Evolutionary conservation across 2,329 filamentous ascomycete species (phyloP).

Genomic region (Penicillium sp.): DNA sequence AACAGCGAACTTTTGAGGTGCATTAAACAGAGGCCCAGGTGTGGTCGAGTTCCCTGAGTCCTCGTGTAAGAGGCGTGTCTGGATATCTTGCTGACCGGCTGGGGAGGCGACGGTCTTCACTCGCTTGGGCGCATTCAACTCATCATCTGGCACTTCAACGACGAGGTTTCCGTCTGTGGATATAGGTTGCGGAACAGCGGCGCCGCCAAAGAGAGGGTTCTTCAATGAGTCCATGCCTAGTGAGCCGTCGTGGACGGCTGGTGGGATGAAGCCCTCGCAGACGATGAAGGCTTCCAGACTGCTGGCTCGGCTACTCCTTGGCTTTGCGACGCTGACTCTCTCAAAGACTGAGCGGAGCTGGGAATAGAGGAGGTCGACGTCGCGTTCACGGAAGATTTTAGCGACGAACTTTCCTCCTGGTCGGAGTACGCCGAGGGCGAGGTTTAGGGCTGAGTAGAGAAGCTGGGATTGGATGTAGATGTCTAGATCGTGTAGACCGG

Average conservation of each 20-base stretch:
- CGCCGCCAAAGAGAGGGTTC: slow-evolving; percentile 48
- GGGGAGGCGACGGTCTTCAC: slow-evolving; percentile 12
- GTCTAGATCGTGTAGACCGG: slow-evolving; percentile 93
- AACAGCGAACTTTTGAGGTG: slow-evolving; percentile 35
- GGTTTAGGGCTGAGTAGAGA: slow-evolving; percentile 89
- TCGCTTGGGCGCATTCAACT: slow-evolving; percentile 44
- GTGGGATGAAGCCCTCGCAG: slow-evolving; percentile 86
- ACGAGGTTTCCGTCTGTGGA: slow-evolving; percentile 39
- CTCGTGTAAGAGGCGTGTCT: slow-evolving; percentile 46
- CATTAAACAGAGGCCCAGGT: slow-evolving; percentile 26
- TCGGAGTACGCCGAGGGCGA: slow-evolving; percentile 88
- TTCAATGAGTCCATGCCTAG: slow-evolving; percentile 48
- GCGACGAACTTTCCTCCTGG: slow-evolving; percentile 96
- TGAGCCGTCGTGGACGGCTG: slow-evolving; percentile 52
- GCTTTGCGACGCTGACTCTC: slow-evolving; percentile 88
- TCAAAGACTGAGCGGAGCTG: slow-evolving; percentile 92
- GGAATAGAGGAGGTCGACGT: slow-evolving; percentile 93
- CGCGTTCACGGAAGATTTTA: slow-evolving; percentile 93
- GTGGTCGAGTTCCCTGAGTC: slow-evolving; percentile 44
- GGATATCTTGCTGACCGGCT: slow-evolving; percentile 25
- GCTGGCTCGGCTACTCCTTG: slow-evolving; percentile 90
- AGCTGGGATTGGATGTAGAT: slow-evolving; percentile 98
- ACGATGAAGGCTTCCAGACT: slow-evolving; percentile 97
- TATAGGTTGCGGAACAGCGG: slow-evolving; percentile 32
- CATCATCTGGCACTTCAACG: slow-evolving; percentile 43